Percentiles rank a stretch among this genome's conserved stretches.
phyloP scores from a whole-genome alignment of 2,329 filamentous ascomycete genomes.

The Cercospora janseana region DNA sequence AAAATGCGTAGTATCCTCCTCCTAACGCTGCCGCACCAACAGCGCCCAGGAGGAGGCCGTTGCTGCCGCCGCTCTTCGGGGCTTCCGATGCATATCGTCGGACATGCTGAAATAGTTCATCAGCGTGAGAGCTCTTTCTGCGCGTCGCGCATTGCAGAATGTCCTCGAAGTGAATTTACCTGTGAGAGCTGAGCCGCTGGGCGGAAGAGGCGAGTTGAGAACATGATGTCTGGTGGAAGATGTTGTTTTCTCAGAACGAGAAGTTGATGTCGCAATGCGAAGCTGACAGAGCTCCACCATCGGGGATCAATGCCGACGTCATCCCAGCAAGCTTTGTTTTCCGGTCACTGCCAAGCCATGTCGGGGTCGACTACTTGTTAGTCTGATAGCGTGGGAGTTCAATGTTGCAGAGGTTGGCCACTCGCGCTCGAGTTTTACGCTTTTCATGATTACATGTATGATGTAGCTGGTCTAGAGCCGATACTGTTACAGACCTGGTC shows the following conservation, averaged over 20 bases:
- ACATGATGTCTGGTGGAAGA: constrained; percentile 21
- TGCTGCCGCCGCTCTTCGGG: constrained; percentile 55
- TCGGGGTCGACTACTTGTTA: not conserved
- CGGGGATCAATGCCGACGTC: constrained; percentile 7
- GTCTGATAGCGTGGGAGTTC: not conserved
- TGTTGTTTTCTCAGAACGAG: not conserved
- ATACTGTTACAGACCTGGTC: constrained; percentile 4
- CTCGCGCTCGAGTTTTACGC: too few relatives aligned
- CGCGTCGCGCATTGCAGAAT: not conserved
- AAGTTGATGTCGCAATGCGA: constrained; percentile 1
- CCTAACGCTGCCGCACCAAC: constrained; percentile 60
- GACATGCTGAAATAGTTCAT: constrained; percentile 52
- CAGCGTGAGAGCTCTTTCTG: constrained; percentile 21
- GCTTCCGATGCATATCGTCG: constrained; percentile 70
- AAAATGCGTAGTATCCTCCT: constrained; percentile 50
- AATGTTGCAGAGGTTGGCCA: too few relatives aligned
- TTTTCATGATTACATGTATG: not conserved
- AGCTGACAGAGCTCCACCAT: not conserved
- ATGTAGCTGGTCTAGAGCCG: not conserved
- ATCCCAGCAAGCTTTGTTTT: not conserved
- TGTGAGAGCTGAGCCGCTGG: constrained; percentile 34
- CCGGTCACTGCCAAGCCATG: not conserved
- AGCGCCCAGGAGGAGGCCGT: constrained; percentile 60
- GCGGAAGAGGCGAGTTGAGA: constrained; percentile 29
- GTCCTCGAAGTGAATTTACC: constrained; percentile 32